Percentiles rank a stretch among this genome's conserved stretches.
These are phyloP conservation scores for Sextonia rubra DNA, from an alignment of 164 flowering plant genomes.

Conservation along the genomic window DNA sequence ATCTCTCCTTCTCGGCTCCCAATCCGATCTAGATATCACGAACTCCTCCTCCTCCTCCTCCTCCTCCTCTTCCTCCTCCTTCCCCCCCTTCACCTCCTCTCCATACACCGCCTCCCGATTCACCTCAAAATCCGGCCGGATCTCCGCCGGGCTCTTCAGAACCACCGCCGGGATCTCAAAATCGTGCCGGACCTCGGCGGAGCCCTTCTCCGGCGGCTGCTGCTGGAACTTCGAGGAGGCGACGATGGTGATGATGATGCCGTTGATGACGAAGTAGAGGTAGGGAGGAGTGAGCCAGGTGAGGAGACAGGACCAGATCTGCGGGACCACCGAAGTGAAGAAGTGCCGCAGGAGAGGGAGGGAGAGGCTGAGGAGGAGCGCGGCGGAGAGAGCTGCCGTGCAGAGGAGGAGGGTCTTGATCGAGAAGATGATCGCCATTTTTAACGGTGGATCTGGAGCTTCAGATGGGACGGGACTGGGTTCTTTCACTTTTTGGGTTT, in stretches of 20 bases:
- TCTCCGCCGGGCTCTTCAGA: constrained; percentile 7
- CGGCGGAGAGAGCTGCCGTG: constrained; percentile 35
- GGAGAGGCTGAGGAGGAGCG: constrained; percentile 35
- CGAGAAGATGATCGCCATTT: constrained; percentile 25
- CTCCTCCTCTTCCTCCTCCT: constrained; percentile 1
- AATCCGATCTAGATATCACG: constrained; percentile 22
- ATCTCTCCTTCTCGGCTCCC: constrained; percentile 25
- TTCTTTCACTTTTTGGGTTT: too few species aligned
- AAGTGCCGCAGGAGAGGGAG: constrained; percentile 35
- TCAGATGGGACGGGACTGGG: not conserved
- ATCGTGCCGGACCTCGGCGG: not conserved
- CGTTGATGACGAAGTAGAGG: constrained; percentile 68
- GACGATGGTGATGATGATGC: constrained; percentile 74
- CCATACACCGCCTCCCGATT: not conserved
- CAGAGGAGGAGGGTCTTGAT: constrained; percentile 38
- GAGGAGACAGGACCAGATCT: constrained; percentile 30
- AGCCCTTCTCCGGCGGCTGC: not conserved
- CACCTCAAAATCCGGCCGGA: constrained; percentile 8
- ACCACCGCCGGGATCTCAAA: not conserved
- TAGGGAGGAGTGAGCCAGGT: constrained; percentile 75
- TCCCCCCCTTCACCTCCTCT: not conserved
- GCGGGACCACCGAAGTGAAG: constrained; percentile 38
- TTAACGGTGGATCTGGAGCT: not conserved
- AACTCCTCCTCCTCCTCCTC: constrained; percentile 24
- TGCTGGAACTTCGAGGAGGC: constrained; percentile 62